These are phyloP conservation scores for Marsdenia floribunda DNA, from an alignment of 257 asterid genomes.

Conservation along the genomic window DNA sequence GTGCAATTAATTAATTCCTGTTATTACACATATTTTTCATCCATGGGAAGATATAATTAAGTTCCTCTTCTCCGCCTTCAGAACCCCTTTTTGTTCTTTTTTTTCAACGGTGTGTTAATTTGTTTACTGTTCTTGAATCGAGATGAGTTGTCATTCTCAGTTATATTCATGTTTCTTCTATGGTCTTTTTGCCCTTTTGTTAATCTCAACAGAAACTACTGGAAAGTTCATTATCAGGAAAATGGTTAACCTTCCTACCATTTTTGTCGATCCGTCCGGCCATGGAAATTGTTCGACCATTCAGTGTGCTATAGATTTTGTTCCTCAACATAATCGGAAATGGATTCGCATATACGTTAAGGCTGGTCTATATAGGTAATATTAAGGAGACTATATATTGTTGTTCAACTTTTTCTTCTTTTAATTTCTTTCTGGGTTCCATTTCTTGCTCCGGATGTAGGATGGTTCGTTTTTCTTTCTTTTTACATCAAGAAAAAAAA, in stretches of 20 bases:
- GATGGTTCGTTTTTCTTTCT: too few relatives aligned
- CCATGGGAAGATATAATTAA: too few relatives aligned
- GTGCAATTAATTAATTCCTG: too few relatives aligned
- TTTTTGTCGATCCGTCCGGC: slow-evolving; percentile 33
- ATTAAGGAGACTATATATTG: too few relatives aligned
- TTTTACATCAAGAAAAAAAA: too few relatives aligned
- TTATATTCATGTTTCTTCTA: neutral
- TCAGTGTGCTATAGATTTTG: slow-evolving; percentile 42
- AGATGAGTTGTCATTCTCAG: neutral
- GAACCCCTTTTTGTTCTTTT: too few relatives aligned
- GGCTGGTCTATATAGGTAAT: slow-evolving; percentile 40
- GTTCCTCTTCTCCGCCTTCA: neutral
- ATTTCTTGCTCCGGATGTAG: too few relatives aligned
- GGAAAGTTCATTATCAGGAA: neutral
- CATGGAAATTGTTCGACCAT: slow-evolving; percentile 20
- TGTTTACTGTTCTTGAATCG: neutral
- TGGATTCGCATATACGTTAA: slow-evolving; percentile 43
- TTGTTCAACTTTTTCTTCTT: too few relatives aligned
- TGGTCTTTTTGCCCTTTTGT: neutral
- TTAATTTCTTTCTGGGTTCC: too few relatives aligned
- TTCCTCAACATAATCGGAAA: slow-evolving; percentile 35
- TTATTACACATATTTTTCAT: too few relatives aligned
- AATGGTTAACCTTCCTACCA: slow-evolving; percentile 8
- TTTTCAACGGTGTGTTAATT: too few relatives aligned
- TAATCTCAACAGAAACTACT: neutral